Evolutionary conservation across 306 rosid genomes (phyloP).

Genomic region (Gastrolobium bilobum): DNA sequence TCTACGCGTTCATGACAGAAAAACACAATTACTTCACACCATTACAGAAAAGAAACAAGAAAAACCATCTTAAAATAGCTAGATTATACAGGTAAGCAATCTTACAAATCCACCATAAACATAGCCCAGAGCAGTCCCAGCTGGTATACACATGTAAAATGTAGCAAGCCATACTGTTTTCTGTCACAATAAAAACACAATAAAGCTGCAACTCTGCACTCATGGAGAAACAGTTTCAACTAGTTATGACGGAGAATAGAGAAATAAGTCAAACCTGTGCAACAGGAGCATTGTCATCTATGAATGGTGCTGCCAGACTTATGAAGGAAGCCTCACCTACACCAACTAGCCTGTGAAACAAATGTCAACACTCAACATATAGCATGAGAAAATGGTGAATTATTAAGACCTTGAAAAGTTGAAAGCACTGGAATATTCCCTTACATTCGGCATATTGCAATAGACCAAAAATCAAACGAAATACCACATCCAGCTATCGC

Average conservation of each 20-base stretch:
- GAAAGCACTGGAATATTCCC: slow-evolving; percentile 43
- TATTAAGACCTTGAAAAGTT: slow-evolving; percentile 40
- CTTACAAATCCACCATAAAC: slow-evolving; percentile 94
- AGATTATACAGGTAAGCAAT: slow-evolving; percentile 42
- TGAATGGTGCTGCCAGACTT: slow-evolving; percentile 97
- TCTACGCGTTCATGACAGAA: slow-evolving; percentile 12
- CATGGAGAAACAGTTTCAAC: slow-evolving; percentile 35
- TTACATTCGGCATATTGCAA: slow-evolving; percentile 87
- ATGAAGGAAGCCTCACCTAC: slow-evolving; percentile 99
- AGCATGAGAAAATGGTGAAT: slow-evolving; percentile 41
- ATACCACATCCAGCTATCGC: slow-evolving; percentile 86
- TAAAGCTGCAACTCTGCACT: slow-evolving; percentile 38
- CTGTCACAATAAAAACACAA: slow-evolving; percentile 58
- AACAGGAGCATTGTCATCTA: slow-evolving; percentile 94
- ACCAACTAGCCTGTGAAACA: slow-evolving; percentile 84
- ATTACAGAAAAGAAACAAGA: slow-evolving; percentile 37
- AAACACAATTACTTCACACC: slow-evolving; percentile 14
- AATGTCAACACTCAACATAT: slow-evolving; percentile 32
- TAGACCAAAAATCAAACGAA: slow-evolving; percentile 91
- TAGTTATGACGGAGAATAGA: slow-evolving; percentile 29
- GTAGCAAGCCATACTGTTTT: slow-evolving; percentile 95
- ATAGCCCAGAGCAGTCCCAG: slow-evolving; percentile 95
- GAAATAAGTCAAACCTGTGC: slow-evolving; percentile 67
- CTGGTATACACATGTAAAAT: slow-evolving; percentile 97
- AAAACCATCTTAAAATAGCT: slow-evolving; percentile 28